Evolutionary conservation across 345 rosid genomes (phyloP).

Genomic region (Carallia brachiata): DNA sequence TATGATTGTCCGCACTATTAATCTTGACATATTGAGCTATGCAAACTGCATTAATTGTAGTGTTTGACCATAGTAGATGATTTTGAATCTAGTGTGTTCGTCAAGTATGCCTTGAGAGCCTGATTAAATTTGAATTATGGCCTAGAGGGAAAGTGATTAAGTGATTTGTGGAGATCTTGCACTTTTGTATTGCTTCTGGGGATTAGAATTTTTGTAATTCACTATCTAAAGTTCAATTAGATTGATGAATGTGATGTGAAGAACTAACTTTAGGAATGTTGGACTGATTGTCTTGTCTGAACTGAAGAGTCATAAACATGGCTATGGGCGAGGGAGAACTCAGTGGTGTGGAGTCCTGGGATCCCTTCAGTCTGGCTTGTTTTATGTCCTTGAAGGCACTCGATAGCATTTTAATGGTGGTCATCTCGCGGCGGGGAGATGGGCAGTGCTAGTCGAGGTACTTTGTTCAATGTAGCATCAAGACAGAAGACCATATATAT

Average conservation of each 20-base stretch:
- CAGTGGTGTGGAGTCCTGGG: conserved; percentile 31
- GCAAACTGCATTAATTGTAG: neutral
- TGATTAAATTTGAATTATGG: neutral
- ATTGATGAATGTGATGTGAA: conserved; percentile 9
- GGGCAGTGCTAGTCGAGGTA: conserved; percentile 41
- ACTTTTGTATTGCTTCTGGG: neutral
- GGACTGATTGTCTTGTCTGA: conserved; percentile 19
- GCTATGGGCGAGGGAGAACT: conserved; percentile 25
- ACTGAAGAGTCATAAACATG: conserved; percentile 24
- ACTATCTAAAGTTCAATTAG: neutral
- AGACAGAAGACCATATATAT: conserved; percentile 49
- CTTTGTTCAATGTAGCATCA: conserved; percentile 49
- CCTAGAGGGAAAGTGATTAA: neutral
- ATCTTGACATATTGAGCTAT: too few relatives aligned
- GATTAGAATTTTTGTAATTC: neutral
- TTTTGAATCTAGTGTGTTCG: neutral
- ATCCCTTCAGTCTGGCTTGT: conserved; percentile 36
- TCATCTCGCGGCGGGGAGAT: conserved; percentile 64
- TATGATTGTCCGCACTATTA: too few relatives aligned
- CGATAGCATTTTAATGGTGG: conserved; percentile 42
- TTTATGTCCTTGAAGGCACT: conserved; percentile 35
- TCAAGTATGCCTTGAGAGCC: neutral
- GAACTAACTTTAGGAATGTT: conserved; percentile 17
- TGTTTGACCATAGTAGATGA: neutral
- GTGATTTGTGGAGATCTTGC: neutral